Conservation (phyloP, 129 eudicot genomes). For the Daucus carota region DH1_v3.0 NC_030383.2:7244001-7244500, state of each 20-base stretch:
- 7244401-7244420: constrained; percentile 80
- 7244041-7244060: too few relatives aligned
- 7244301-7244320: too few relatives aligned
- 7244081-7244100: background rate
- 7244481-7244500: too few relatives aligned
- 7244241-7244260: too few relatives aligned
- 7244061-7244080: background rate
- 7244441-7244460: constrained; percentile 10
- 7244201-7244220: too few relatives aligned
- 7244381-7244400: constrained; percentile 86
- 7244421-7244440: constrained; percentile 25
- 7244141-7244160: background rate
- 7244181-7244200: too few relatives aligned
- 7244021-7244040: too few relatives aligned
- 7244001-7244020: background rate
- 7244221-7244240: too few relatives aligned
- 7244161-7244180: background rate
- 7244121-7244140: background rate
- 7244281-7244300: too few relatives aligned
- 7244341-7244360: constrained; percentile 31
- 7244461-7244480: too few relatives aligned
- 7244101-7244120: background rate
- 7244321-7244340: background rate
- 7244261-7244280: too few relatives aligned
- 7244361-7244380: constrained; percentile 69